Percentiles rank a stretch among this genome's conserved stretches.
phyloP scores from a whole-genome alignment of 768 basidiomycete genomes.

The Podaxis mareebaensis region DNA sequence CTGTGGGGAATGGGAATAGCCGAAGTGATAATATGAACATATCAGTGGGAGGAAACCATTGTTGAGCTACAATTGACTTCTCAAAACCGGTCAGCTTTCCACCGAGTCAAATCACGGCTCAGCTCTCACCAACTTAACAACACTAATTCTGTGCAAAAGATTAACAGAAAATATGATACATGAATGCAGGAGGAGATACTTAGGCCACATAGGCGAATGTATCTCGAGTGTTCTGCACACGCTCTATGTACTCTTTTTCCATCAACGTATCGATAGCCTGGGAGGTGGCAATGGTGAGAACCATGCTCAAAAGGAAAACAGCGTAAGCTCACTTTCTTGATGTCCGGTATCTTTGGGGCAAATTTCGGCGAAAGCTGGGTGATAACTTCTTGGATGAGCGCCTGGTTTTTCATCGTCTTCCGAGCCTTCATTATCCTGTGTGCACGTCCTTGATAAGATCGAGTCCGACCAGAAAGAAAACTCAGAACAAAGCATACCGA shows the following conservation, averaged over 20 bases:
- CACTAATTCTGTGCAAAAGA: not conserved
- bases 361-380: conserved; percentile 87
- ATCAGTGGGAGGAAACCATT: not conserved
- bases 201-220: conserved; percentile 82
- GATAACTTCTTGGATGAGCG: conserved; percentile 86
- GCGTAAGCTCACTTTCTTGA: conserved; percentile 74
- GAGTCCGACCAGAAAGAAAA: conserved; percentile 2
- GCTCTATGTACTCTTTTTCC: conserved; percentile 98
- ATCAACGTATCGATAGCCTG: conserved; percentile 92
- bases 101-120: not conserved
- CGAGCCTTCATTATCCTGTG: conserved; percentile 91
- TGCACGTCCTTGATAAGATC: conserved; percentile 7
- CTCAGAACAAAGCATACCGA: conserved; percentile 43
- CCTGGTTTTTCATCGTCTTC: conserved; percentile 94
- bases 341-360: conserved; percentile 92
- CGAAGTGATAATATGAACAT: not conserved
- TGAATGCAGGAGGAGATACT: conserved; percentile 21
- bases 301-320: conserved; percentile 14
- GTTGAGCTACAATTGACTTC: not conserved
- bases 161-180: conserved; percentile 10
- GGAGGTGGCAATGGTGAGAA: conserved; percentile 7
- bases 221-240: conserved; percentile 86
- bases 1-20: not conserved
- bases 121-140: conserved; percentile 5
- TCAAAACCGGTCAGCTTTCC: not conserved